Conservation (phyloP, 352 stramenopile species). For the Nothophytophthora sp. region DNA sequence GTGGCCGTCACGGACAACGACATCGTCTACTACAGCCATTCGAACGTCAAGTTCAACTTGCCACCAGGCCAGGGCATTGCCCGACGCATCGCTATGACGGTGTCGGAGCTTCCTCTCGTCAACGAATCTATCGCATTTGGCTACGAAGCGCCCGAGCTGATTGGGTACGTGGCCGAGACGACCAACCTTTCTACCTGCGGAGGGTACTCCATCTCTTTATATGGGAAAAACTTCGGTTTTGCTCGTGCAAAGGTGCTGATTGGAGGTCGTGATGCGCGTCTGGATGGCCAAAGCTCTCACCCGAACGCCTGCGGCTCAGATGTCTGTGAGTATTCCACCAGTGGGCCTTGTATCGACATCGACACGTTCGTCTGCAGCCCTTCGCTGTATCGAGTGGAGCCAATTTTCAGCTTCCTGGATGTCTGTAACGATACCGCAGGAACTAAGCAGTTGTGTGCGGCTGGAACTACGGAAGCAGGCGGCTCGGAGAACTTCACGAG, state of each 20-base stretch:
- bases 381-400: constrained; percentile 32
- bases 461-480: not conserved
- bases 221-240: constrained; percentile 67
- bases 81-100: constrained; percentile 33
- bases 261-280: constrained; percentile 51
- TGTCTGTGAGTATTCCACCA: constrained; percentile 45
- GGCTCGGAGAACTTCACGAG: constrained; percentile 32
- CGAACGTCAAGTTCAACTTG: constrained; percentile 55
- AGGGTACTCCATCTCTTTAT: constrained; percentile 54
- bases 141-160: constrained; percentile 43
- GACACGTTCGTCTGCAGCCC: constrained; percentile 52
- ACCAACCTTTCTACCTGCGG: constrained; percentile 66
- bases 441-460: constrained; percentile 35
- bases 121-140: constrained; percentile 42
- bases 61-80: constrained; percentile 50
- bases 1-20: constrained; percentile 36
- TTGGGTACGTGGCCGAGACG: constrained; percentile 40
- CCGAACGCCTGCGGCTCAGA: constrained; percentile 28
- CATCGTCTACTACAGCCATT: constrained; percentile 63
- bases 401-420: constrained; percentile 35
- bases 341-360: constrained; percentile 50
- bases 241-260: constrained; percentile 42
- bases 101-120: constrained; percentile 27
- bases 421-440: constrained; percentile 26
- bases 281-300: constrained; percentile 43